phyloP scores from a whole-genome alignment of 2,329 filamentous ascomycete species.

The Blastomyces percursus region DNA sequence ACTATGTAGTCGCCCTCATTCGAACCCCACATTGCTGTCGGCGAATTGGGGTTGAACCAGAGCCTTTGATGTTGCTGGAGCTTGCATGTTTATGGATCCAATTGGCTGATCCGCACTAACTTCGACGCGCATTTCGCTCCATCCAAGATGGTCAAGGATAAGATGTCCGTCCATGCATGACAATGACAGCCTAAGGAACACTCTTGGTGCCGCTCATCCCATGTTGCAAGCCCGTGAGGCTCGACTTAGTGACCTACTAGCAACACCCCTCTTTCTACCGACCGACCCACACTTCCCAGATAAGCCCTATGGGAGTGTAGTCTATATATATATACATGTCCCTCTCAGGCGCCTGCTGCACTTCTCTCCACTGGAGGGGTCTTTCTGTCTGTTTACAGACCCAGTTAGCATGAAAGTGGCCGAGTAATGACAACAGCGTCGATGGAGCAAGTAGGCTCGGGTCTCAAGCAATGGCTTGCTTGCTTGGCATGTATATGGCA shows the following conservation, averaged over 20 bases:
- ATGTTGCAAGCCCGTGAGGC: not conserved
- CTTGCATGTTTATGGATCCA: not conserved
- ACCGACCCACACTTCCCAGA: not conserved
- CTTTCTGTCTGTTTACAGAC: not conserved
- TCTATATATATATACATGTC: not conserved
- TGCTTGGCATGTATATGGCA: slow-evolving; percentile 29
- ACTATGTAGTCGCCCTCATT: not conserved
- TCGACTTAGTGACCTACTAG: too few relatives aligned
- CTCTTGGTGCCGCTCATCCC: not conserved
- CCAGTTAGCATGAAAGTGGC: slow-evolving; percentile 5
- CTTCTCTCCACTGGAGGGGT: not conserved
- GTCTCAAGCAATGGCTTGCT: slow-evolving; percentile 31
- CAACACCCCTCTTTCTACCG: not conserved
- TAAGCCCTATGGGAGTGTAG: not conserved
- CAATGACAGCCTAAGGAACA: not conserved
- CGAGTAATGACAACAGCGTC: slow-evolving; percentile 27
- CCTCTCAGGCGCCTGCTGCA: not conserved
- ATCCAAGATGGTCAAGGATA: not conserved
- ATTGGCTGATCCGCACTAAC: slow-evolving; percentile 4
- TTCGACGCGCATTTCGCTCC: not conserved
- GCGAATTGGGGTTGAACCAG: not conserved
- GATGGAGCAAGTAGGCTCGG: slow-evolving; percentile 31
- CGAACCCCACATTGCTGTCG: not conserved
- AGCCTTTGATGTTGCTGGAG: not conserved
- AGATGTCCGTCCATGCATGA: not conserved